These are phyloP conservation scores for Fusarium acutatum DNA, from an alignment of 2,329 filamentous ascomycete species.

Conservation along the genomic window DNA sequence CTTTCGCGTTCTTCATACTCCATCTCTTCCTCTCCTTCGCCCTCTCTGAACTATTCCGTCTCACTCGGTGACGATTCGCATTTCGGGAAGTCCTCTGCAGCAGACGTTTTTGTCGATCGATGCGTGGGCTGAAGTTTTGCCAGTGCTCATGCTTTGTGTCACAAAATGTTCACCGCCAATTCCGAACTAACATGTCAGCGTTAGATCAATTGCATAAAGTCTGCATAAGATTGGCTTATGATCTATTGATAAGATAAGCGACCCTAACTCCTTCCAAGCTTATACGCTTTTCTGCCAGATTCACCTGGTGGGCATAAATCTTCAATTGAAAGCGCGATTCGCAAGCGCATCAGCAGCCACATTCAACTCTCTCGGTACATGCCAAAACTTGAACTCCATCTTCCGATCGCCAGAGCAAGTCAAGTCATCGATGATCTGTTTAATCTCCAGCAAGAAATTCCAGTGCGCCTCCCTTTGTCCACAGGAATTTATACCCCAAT, in stretches of 20 bases:
- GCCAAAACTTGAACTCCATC: not conserved
- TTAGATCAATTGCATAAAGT: not conserved
- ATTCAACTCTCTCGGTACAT: not conserved
- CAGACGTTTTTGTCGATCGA: not conserved
- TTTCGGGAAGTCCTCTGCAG: not conserved
- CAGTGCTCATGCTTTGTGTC: not conserved
- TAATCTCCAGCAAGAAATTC: not conserved
- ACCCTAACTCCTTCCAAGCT: too few species aligned
- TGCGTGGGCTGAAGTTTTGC: not conserved
- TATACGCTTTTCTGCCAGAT: not conserved
- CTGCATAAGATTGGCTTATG: not conserved
- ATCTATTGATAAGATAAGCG: not conserved
- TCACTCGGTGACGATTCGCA: too few species aligned
- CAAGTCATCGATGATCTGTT: not conserved
- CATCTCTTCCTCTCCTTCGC: too few species aligned
- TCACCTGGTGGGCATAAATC: not conserved
- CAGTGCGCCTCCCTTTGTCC: not conserved
- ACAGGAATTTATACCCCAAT: not conserved
- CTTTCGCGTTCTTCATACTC: too few species aligned
- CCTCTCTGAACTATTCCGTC: too few species aligned
- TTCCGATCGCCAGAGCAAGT: accelerated
- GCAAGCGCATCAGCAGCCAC: not conserved
- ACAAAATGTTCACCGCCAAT: not conserved
- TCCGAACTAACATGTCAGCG: not conserved
- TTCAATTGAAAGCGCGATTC: not conserved